Evolutionary conservation across 495 filamentous ascomycete genomes (phyloP).

Genomic region (Daldinia bambusicola): DNA sequence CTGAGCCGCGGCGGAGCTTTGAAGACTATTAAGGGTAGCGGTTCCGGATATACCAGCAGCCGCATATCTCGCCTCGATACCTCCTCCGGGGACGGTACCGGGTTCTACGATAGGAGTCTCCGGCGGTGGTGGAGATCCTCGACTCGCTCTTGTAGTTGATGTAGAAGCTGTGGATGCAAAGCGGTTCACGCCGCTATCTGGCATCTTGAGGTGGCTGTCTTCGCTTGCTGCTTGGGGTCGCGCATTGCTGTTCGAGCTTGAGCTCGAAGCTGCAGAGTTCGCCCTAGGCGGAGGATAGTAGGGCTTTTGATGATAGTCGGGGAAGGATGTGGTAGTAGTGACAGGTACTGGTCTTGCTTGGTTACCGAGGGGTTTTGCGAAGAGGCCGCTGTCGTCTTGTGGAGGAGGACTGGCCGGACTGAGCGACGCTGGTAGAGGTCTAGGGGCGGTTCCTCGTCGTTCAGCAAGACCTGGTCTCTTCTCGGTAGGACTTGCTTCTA

Average conservation of each 20-base stretch:
- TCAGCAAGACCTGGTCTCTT: constrained; percentile 71
- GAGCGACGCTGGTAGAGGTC: constrained; percentile 68
- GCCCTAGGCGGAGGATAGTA: constrained; percentile 60
- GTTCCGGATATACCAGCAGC: constrained; percentile 88
- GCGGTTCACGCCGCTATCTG: constrained; percentile 71
- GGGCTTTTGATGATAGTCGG: constrained; percentile 60
- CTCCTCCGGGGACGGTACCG: constrained; percentile 72
- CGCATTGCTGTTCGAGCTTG: constrained; percentile 45
- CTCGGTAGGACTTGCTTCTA: constrained; percentile 59
- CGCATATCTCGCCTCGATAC: constrained; percentile 89
- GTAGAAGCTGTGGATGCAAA: constrained; percentile 89
- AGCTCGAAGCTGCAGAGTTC: constrained; percentile 63
- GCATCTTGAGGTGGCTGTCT: constrained; percentile 45
- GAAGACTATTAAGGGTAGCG: constrained; percentile 78
- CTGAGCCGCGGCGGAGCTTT: constrained; percentile 84
- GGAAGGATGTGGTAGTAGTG: constrained; percentile 52
- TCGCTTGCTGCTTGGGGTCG: constrained; percentile 37
- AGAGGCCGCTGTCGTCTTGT: constrained; percentile 75
- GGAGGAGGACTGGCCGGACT: constrained; percentile 75
- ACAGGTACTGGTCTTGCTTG: constrained; percentile 45
- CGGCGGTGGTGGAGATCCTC: constrained; percentile 93
- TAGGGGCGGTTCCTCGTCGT: constrained; percentile 76
- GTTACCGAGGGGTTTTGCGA: constrained; percentile 63
- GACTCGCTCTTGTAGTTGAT: constrained; percentile 89
- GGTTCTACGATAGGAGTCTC: constrained; percentile 90